These are phyloP conservation scores for Trypanosomatidae sp. DNA, from an alignment of 208 protist genomes.

Conservation along the genomic window DNA sequence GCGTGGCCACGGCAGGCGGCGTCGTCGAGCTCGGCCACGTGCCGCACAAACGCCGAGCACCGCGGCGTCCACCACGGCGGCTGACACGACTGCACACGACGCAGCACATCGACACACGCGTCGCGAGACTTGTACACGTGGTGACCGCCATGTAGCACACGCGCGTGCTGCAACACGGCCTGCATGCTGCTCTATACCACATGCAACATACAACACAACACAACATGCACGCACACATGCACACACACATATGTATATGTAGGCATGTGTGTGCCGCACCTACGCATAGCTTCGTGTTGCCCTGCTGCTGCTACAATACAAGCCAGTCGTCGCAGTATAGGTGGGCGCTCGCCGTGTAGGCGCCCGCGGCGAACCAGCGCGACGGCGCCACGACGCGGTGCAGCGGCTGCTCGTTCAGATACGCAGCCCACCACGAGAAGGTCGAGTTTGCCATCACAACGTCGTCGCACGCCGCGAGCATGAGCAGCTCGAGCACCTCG, in stretches of 20 bases:
- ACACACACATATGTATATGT: background rate
- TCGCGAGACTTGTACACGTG: slow-evolving; percentile 29
- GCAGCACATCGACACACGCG: slow-evolving; percentile 22
- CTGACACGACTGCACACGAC: slow-evolving; percentile 8
- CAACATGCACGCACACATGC: background rate
- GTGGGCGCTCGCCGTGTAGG: slow-evolving; percentile 57
- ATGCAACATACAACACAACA: background rate
- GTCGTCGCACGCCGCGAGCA: slow-evolving; percentile 71
- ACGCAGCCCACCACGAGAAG: slow-evolving; percentile 82
- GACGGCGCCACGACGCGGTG: slow-evolving; percentile 53
- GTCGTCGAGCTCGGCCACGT: too few relatives aligned
- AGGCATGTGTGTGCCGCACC: background rate
- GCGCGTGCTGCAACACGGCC: slow-evolving; percentile 2
- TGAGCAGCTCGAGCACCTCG: slow-evolving; percentile 71
- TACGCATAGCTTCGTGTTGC: background rate
- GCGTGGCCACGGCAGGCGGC: background rate
- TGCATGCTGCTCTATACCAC: slow-evolving; percentile 3
- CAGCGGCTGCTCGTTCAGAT: slow-evolving; percentile 42
- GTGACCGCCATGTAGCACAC: slow-evolving; percentile 10
- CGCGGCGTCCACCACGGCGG: slow-evolving; percentile 39
- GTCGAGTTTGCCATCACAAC: slow-evolving; percentile 82
- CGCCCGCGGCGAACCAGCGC: slow-evolving; percentile 66
- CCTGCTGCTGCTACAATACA: slow-evolving; percentile 22
- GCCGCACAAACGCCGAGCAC: slow-evolving; percentile 22
- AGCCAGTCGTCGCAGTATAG: slow-evolving; percentile 69